A percentile compares a stretch with the other conserved stretches of the same genome.
Conservation (phyloP, 129 eudicot species). For the Chrysanthemum seticuspe region DNA sequence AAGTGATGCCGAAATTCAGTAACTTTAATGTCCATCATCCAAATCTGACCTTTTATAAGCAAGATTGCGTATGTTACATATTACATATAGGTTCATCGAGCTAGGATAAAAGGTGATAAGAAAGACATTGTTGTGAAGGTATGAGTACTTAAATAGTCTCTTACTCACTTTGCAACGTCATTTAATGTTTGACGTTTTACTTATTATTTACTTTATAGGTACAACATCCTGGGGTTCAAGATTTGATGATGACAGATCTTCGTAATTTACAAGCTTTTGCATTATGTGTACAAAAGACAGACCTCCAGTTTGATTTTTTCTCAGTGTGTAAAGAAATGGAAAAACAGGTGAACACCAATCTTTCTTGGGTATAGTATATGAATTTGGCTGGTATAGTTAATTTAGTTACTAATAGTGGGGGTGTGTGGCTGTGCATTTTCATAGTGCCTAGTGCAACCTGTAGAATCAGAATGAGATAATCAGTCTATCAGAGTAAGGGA, state of each 20-base stretch:
- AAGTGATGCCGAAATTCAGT: constrained; percentile 9
- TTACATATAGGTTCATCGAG: constrained; percentile 77
- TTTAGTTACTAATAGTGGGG: not conserved
- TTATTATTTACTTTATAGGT: constrained; percentile 43
- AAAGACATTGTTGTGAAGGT: constrained; percentile 91
- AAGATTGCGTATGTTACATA: constrained; percentile 15
- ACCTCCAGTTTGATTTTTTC: constrained; percentile 78
- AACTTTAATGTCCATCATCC: not conserved
- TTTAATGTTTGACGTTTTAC: not conserved
- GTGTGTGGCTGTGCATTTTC: not conserved
- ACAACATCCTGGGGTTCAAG: constrained; percentile 95
- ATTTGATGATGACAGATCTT: constrained; percentile 96
- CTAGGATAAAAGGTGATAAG: constrained; percentile 75
- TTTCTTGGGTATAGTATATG: too few relatives aligned
- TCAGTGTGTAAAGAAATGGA: constrained; percentile 96
- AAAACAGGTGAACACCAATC: constrained; percentile 65
- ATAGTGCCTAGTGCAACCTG: not conserved
- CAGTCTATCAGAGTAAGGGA: not conserved
- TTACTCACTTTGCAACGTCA: not conserved
- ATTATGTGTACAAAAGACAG: constrained; percentile 86
- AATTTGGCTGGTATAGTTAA: not conserved
- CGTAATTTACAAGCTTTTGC: constrained; percentile 92
- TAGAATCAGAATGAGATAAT: not conserved
- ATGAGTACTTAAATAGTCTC: constrained; percentile 4
- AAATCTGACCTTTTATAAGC: not conserved